Base-by-base conservation (phyloP, 768 basidiomycete genomes). In the Xerocomellus intermedius region DNA sequence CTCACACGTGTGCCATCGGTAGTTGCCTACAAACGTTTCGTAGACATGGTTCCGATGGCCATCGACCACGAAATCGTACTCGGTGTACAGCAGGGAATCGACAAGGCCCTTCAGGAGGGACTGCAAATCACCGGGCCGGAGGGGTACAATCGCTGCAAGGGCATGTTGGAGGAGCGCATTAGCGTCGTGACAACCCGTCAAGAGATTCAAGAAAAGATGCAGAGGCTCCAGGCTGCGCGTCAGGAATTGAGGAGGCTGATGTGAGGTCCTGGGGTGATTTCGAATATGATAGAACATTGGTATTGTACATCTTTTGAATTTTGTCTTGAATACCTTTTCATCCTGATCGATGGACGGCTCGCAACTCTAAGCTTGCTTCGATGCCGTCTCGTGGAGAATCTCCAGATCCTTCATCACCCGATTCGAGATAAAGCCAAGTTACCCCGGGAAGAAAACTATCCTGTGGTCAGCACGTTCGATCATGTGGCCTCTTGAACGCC, bases 111-210 rank as follows among this genome's bases (percentile, higher is more conserved):
- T 3, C 74, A 75, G 37, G 60, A 67, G 0, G 80, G 79, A 0
- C 77, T 90, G 5, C 78, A 79, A 0, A 70, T 88, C 42, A 79
- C 80, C 13, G 78, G 80, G 1, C 56, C 71, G 0, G 75, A 82
- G 14, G 83, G 76, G 0, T 62, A 68, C 13, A 62, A 68, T 1
- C 79, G 79, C 19, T 87, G 83, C 63, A 67, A 69, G 55, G 75
- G 80, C 35, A 74, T 82, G 45, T 69, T 86, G 2, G 77, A 79
- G 57, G 84, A 89, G 62, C 76, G 69, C 16, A 71, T 74, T 0
- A 65, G 73, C 14, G 58, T 84, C 19, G 72, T 78, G 0, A 73
- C 73, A 3, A 69, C 64, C 22, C 72, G 86, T 12, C 74, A 74
- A 24, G 83, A 83, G 42, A 60, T 84, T 38, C 48, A 60, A 55